Conservation (phyloP, 2,329 filamentous ascomycete genomes). For the Pseudonectria foliicola region DNA sequence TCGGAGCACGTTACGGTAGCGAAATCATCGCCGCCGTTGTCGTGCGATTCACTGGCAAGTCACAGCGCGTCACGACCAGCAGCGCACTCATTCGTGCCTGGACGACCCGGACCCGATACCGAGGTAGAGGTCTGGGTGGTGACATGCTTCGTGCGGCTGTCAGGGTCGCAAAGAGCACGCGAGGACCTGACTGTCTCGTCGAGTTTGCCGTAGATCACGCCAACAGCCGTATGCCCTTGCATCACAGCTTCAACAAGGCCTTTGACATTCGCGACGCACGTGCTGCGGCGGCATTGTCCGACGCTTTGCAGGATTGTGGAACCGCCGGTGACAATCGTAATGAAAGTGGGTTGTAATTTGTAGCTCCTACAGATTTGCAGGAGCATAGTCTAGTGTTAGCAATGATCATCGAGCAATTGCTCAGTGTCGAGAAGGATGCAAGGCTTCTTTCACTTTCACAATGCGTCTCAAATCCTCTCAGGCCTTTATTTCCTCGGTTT, state of each 20-base stretch:
- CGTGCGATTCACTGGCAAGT: constrained; percentile 42
- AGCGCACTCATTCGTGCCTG: constrained; percentile 68
- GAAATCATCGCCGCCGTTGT: constrained; percentile 66
- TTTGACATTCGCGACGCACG: constrained; percentile 50
- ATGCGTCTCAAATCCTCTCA: too few species aligned
- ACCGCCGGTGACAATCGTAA: constrained; percentile 3
- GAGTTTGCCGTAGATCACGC: constrained; percentile 72
- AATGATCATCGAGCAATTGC: too few species aligned
- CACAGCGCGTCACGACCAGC: constrained; percentile 34
- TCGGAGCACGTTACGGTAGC: constrained; percentile 58
- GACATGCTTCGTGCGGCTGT: constrained; percentile 68
- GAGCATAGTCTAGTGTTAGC: too few species aligned
- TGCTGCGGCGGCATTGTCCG: constrained; percentile 40
- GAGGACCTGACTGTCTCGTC: constrained; percentile 53
- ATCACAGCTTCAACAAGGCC: constrained; percentile 49
- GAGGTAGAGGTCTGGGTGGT: constrained; percentile 61
- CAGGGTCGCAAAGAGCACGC: constrained; percentile 52
- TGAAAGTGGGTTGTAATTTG: constrained; percentile 1
- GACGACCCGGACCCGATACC: constrained; percentile 67
- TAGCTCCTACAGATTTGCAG: too few species aligned
- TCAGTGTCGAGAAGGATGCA: too few species aligned
- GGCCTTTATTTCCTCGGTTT: too few species aligned
- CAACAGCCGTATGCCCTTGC: constrained; percentile 56
- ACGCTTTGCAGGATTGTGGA: constrained; percentile 17
- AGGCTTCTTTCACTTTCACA: too few species aligned